Conservation (phyloP, 2,329 filamentous ascomycete species). For the Sarocladium brachiariae region DNA sequence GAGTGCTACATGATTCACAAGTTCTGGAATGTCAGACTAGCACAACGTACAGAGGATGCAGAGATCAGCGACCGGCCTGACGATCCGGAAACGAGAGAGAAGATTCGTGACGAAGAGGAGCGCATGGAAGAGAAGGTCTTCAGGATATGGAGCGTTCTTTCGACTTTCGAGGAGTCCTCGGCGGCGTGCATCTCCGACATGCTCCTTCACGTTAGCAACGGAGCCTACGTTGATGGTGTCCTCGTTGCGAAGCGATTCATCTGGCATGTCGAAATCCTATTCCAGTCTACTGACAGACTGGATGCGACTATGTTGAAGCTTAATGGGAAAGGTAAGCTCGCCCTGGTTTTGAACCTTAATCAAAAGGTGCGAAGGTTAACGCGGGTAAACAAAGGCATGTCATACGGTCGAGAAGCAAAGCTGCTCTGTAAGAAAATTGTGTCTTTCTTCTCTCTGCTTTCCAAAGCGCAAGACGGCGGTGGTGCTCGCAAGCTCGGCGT, state of each 20-base stretch:
- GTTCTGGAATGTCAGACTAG: constrained; percentile 95
- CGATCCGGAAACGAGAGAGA: constrained; percentile 59
- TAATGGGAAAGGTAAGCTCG: constrained; percentile 64
- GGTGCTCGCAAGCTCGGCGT: constrained; percentile 88
- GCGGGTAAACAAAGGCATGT: constrained; percentile 52
- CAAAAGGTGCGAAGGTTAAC: background rate
- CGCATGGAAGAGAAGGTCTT: constrained; percentile 97
- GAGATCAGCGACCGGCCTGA: constrained; percentile 35
- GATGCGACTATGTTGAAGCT: constrained; percentile 63
- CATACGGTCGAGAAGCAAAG: constrained; percentile 94
- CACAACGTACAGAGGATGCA: constrained; percentile 48
- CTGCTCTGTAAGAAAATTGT: constrained; percentile 99
- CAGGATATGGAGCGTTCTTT: constrained; percentile 95
- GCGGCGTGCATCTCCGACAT: constrained; percentile 98
- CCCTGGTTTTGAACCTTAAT: background rate
- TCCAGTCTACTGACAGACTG: constrained; percentile 78
- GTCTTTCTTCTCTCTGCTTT: constrained; percentile 90
- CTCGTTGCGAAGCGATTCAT: constrained; percentile 95
- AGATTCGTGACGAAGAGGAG: constrained; percentile 80
- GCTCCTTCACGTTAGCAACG: constrained; percentile 97
- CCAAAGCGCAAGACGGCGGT: constrained; percentile 89
- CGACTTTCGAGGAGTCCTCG: constrained; percentile 94
- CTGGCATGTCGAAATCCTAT: constrained; percentile 88
- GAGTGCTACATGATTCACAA: constrained; percentile 99
- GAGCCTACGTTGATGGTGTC: constrained; percentile 90